Conservation (phyloP, 208 protist species). For the Acanthamoeba divionensis region DNA sequence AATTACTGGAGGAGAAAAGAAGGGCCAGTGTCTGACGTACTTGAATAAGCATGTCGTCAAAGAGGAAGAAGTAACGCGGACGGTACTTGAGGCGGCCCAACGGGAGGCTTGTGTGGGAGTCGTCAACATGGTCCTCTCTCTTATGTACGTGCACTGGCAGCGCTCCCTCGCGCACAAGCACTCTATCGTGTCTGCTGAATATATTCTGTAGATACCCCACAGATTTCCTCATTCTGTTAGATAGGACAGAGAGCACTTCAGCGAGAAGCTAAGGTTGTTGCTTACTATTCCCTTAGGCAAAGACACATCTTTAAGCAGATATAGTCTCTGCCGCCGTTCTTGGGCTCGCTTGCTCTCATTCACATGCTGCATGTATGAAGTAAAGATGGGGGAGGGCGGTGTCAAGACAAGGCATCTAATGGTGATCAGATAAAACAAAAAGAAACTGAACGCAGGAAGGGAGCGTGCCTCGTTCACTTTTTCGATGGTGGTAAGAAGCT, state of each 20-base stretch:
- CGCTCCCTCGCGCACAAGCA: constrained; percentile 6
- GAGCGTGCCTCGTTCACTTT: constrained; percentile 7
- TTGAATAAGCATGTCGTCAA: constrained; percentile 23
- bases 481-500: neutral
- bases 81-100: neutral
- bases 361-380: too few relatives aligned
- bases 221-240: too few relatives aligned
- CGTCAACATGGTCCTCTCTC: neutral
- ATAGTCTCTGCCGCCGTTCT: neutral
- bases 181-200: neutral
- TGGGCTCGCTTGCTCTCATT: neutral
- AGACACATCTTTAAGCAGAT: neutral
- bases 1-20: too few relatives aligned
- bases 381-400: too few relatives aligned
- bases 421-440: neutral
- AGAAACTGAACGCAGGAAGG: neutral
- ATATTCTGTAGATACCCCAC: constrained; percentile 19
- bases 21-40: too few relatives aligned
- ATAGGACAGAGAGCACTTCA: too few relatives aligned
- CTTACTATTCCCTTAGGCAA: too few relatives aligned
- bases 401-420: too few relatives aligned
- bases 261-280: too few relatives aligned
- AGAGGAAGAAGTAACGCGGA: constrained; percentile 6
- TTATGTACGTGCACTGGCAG: neutral
- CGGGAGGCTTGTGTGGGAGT: neutral